These are phyloP conservation scores for Sphaceloma murrayae DNA, from an alignment of 2,329 filamentous ascomycete genomes.

Conservation along the genomic window DNA sequence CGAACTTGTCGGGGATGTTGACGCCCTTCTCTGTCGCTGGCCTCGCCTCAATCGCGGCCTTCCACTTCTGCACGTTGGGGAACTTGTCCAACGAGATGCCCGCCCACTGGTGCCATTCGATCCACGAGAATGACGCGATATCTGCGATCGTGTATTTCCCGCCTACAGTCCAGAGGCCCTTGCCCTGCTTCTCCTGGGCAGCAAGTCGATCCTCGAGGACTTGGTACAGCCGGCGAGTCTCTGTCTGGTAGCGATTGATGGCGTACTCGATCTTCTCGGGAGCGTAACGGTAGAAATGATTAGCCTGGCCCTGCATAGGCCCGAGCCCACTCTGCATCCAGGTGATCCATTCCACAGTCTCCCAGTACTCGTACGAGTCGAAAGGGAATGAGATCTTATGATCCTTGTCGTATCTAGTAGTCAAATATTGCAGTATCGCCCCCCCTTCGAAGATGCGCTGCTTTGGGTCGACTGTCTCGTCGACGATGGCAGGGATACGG, in stretches of 20 bases:
- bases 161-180: conserved; percentile 37
- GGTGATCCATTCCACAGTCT: conserved; percentile 38
- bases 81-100: conserved; percentile 28
- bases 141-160: conserved; percentile 41
- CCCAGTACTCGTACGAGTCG: conserved; percentile 36
- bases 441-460: conserved; percentile 37
- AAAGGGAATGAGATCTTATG: conserved; percentile 36
- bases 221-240: conserved; percentile 40
- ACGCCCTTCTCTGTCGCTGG: conserved; percentile 28
- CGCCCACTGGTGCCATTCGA: conserved; percentile 36
- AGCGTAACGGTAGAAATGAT: conserved; percentile 40
- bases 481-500: conserved; percentile 39
- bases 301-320: conserved; percentile 40
- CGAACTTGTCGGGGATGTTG: conserved; percentile 31
- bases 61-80: conserved; percentile 26
- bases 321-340: conserved; percentile 36
- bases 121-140: conserved; percentile 39
- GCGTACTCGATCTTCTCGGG: conserved; percentile 36
- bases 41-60: conserved; percentile 27
- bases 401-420: conserved; percentile 34
- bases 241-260: conserved; percentile 40
- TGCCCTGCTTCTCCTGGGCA: conserved; percentile 19
- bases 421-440: conserved; percentile 39
- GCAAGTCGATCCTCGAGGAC: conserved; percentile 37
- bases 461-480: conserved; percentile 26